phyloP scores from a whole-genome alignment of 768 basidiomycete species.

The Trametes cubensis region DNA sequence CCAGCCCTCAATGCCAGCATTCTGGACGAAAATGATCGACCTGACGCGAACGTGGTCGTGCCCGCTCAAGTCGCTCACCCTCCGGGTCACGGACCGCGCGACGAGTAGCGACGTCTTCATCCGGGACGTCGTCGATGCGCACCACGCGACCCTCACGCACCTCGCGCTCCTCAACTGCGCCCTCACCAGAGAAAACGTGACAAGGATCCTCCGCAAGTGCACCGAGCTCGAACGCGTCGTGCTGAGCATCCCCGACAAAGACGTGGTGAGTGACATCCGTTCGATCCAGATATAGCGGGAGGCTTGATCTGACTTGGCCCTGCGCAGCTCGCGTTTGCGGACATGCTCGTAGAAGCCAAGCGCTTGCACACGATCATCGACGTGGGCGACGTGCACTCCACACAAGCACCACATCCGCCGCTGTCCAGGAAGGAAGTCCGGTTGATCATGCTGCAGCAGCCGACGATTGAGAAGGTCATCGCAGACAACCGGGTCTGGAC shows the following conservation, averaged over 20 bases:
- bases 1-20: conserved; percentile 27
- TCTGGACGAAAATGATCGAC: conserved; percentile 36
- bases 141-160: conserved; percentile 46
- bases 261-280: conserved; percentile 34
- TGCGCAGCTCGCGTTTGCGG: conserved; percentile 36
- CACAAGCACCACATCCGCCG: conserved; percentile 42
- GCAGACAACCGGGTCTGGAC: conserved; percentile 57
- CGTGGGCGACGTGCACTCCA: conserved; percentile 43
- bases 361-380: conserved; percentile 51
- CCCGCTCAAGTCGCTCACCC: conserved; percentile 39
- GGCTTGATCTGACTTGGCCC: conserved; percentile 22
- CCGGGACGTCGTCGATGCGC: conserved; percentile 43
- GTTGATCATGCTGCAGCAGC: conserved; percentile 45
- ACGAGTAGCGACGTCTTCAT: conserved; percentile 44
- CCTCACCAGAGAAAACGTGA: conserved; percentile 43
- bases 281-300: background rate
- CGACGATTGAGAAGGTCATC: conserved; percentile 48
- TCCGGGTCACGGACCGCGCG: conserved; percentile 50
- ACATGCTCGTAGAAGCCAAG: conserved; percentile 40
- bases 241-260: conserved; percentile 53
- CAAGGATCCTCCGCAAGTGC: conserved; percentile 47
- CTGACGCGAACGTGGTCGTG: conserved; percentile 38
- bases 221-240: conserved; percentile 51
- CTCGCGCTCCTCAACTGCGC: conserved; percentile 52
- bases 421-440: conserved; percentile 43